These are phyloP conservation scores for Corynascus novoguineensis DNA, from an alignment of 495 filamentous ascomycete species.

Conservation along the genomic window DNA sequence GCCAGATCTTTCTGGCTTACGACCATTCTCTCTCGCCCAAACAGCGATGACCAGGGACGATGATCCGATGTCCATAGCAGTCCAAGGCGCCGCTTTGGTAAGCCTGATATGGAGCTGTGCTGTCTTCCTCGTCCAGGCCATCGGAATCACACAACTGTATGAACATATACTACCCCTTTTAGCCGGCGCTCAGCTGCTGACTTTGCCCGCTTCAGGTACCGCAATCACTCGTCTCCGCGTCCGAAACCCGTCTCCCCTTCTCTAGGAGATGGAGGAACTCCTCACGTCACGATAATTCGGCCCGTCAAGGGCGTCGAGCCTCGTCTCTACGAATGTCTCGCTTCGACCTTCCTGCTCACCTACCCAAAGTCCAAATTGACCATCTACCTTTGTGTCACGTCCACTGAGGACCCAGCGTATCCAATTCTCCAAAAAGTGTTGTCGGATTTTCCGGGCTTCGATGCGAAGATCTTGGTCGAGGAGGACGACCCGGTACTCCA, in stretches of 20 bases:
- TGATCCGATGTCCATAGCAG: conserved; percentile 35
- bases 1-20: background rate
- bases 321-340: conserved; percentile 84
- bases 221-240: conserved; percentile 44
- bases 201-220: conserved; percentile 37
- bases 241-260: conserved; percentile 40
- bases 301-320: conserved; percentile 92
- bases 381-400: conserved; percentile 75
- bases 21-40: background rate
- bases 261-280: conserved; percentile 45
- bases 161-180: background rate
- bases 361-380: conserved; percentile 77
- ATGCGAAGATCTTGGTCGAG: conserved; percentile 75
- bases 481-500: conserved; percentile 75
- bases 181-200: conserved; percentile 13
- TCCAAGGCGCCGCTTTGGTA: conserved; percentile 40
- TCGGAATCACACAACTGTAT: conserved; percentile 51
- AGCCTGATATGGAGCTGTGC: conserved; percentile 46
- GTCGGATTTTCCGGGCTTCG: conserved; percentile 62
- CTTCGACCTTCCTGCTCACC: conserved; percentile 77
- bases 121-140: conserved; percentile 44
- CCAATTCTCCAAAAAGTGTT: conserved; percentile 66
- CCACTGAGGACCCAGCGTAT: conserved; percentile 71
- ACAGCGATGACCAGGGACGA: conserved; percentile 13
- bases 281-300: conserved; percentile 88